phyloP scores from a whole-genome alignment of 2,329 filamentous ascomycete genomes.

The Pezicula neosporulosa region DNA sequence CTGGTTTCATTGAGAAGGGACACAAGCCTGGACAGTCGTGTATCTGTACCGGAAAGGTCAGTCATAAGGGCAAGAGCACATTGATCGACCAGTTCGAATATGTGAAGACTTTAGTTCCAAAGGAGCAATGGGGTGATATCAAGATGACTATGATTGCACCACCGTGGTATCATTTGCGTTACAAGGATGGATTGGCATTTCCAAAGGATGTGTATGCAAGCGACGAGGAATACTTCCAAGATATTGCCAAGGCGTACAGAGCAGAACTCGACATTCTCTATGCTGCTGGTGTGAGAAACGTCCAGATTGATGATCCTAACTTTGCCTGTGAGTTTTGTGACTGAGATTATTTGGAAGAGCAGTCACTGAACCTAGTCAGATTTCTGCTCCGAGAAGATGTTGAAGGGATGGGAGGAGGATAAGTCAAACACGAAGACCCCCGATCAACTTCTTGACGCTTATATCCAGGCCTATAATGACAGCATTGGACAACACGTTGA shows the following conservation, averaged over 20 bases:
- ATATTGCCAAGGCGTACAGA: constrained; percentile 50
- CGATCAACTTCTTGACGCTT: constrained; percentile 70
- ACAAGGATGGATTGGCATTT: constrained; percentile 49
- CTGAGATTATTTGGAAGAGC: background rate
- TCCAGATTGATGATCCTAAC: constrained; percentile 55
- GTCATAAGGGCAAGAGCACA: constrained; percentile 38
- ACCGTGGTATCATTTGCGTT: constrained; percentile 67
- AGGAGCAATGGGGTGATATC: constrained; percentile 61
- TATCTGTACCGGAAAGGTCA: constrained; percentile 43
- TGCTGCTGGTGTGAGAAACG: constrained; percentile 48
- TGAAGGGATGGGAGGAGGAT: constrained; percentile 67
- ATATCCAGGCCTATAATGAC: constrained; percentile 76
- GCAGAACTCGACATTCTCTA: constrained; percentile 51
- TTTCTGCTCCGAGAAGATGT: constrained; percentile 72
- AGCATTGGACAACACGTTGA: constrained; percentile 58
- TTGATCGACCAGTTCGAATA: constrained; percentile 44
- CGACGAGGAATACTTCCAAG: constrained; percentile 50
- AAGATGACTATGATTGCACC: constrained; percentile 68
- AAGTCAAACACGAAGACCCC: constrained; percentile 49
- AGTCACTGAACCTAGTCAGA: constrained; percentile 38
- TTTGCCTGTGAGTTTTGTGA: constrained; percentile 53
- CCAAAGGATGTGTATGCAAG: constrained; percentile 47
- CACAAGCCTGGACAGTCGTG: constrained; percentile 44
- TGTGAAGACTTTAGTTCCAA: constrained; percentile 56
- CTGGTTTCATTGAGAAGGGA: constrained; percentile 39